Evolutionary conservation across 768 basidiomycete genomes (phyloP).

Genomic region (Galerina marginata): DNA sequence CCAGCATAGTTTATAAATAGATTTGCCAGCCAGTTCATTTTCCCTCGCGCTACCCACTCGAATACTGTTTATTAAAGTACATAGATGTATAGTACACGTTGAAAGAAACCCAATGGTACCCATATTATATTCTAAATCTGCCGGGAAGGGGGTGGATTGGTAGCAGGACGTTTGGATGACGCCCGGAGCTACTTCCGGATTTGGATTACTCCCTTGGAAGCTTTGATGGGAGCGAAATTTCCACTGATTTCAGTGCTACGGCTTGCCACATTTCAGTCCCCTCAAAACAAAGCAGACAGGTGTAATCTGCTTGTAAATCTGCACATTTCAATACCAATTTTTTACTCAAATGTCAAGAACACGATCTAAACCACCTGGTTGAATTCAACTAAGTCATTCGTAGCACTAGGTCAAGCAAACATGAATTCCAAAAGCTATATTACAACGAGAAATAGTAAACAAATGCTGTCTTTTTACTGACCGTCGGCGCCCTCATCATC

Average conservation of each 20-base stretch:
- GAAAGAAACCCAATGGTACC: background rate
- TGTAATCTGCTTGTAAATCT: no score
- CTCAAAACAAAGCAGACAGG: no score
- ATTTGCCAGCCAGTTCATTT: background rate
- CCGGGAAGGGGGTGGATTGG: background rate
- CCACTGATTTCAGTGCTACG: no score
- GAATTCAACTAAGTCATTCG: no score
- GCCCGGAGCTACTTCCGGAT: background rate
- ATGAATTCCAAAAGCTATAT: no score
- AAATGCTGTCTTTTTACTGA: background rate
- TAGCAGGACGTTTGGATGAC: background rate
- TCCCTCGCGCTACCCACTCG: background rate
- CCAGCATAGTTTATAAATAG: background rate
- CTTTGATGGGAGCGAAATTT: background rate
- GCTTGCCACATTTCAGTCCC: no score
- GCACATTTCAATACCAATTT: no score
- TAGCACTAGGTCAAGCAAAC: no score
- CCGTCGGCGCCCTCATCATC: background rate
- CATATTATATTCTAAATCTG: background rate
- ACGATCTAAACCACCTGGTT: no score
- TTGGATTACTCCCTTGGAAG: background rate
- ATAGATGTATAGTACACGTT: background rate
- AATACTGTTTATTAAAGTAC: background rate
- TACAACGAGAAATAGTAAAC: background rate
- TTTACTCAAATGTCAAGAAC: no score